phyloP scores from a whole-genome alignment of 192 early-diverging fungal genomes.

The Phycomyces nitens region DNA sequence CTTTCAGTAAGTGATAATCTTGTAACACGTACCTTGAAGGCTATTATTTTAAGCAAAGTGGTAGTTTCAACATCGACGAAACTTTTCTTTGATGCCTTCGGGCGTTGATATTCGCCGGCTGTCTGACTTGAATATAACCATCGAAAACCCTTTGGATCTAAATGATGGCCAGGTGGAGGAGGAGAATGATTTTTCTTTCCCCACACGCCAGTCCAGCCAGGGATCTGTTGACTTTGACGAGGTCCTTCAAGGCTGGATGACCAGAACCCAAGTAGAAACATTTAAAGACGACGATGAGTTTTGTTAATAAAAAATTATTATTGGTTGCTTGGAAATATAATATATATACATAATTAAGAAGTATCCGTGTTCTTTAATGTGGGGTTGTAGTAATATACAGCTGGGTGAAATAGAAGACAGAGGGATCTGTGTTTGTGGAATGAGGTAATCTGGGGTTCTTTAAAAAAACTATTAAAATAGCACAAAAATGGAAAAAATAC shows the following conservation, averaged over 20 bases:
- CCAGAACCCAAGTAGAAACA: not conserved
- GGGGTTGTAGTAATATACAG: too few species aligned
- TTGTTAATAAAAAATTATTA: too few species aligned
- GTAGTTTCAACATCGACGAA: slow-evolving; percentile 26
- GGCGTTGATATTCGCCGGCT: slow-evolving; percentile 16
- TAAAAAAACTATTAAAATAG: too few species aligned
- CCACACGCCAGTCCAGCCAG: not conserved
- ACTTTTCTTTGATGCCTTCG: slow-evolving; percentile 9
- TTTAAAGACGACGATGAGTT: not conserved
- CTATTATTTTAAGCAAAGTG: slow-evolving; percentile 3
- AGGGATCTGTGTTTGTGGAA: too few species aligned
- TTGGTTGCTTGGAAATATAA: too few species aligned
- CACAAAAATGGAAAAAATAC: too few species aligned
- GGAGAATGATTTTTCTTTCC: not conserved
- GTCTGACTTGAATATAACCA: slow-evolving; percentile 34
- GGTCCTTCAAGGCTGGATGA: not conserved
- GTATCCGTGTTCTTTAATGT: not conserved
- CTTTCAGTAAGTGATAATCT: slow-evolving; percentile 16
- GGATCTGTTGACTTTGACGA: not conserved
- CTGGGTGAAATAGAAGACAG: not conserved
- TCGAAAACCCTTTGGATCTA: slow-evolving; percentile 18
- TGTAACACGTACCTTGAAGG: too few species aligned
- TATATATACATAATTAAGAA: not conserved
- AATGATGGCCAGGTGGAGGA: not conserved
- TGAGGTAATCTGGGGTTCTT: too few species aligned